Conservation (phyloP, 352 stramenopile genomes). For the Elongisporangium undulatum region DNA sequence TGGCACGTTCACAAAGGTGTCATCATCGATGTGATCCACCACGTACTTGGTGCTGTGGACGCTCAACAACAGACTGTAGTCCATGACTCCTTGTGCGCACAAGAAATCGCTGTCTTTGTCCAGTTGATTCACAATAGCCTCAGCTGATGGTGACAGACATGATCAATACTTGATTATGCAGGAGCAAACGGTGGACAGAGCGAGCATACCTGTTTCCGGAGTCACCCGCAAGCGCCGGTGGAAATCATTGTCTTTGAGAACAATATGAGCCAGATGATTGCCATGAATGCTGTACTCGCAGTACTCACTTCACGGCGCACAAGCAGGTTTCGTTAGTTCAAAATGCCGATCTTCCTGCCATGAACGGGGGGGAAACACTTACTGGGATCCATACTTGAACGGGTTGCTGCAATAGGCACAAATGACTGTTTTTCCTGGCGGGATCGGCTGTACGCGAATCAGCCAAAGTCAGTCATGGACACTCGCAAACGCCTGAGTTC, state of each 20-base stretch:
- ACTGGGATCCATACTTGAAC: constrained; percentile 69
- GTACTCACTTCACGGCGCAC: constrained; percentile 23
- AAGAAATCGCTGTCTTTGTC: constrained; percentile 73
- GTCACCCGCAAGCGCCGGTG: constrained; percentile 76
- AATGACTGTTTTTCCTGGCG: constrained; percentile 76
- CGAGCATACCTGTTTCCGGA: constrained; percentile 32
- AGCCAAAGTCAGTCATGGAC: not conserved
- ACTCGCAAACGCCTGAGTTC: not conserved
- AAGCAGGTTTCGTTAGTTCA: constrained; percentile 4
- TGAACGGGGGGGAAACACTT: not conserved
- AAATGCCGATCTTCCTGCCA: not conserved
- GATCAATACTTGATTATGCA: constrained; percentile 1
- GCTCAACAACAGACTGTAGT: constrained; percentile 86
- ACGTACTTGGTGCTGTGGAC: constrained; percentile 85
- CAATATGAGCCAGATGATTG: constrained; percentile 67
- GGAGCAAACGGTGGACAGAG: not conserved
- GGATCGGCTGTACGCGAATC: constrained; percentile 39
- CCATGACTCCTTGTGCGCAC: constrained; percentile 79
- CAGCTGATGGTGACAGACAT: constrained; percentile 14
- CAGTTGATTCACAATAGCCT: constrained; percentile 60
- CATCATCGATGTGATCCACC: constrained; percentile 53
- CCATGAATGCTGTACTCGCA: constrained; percentile 80
- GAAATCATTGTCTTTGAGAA: constrained; percentile 88
- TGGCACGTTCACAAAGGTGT: constrained; percentile 33
- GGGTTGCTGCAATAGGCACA: constrained; percentile 83